Base-by-base conservation (phyloP, 805 yeast species). In the Metschnikowia baotianmanensis region DNA sequence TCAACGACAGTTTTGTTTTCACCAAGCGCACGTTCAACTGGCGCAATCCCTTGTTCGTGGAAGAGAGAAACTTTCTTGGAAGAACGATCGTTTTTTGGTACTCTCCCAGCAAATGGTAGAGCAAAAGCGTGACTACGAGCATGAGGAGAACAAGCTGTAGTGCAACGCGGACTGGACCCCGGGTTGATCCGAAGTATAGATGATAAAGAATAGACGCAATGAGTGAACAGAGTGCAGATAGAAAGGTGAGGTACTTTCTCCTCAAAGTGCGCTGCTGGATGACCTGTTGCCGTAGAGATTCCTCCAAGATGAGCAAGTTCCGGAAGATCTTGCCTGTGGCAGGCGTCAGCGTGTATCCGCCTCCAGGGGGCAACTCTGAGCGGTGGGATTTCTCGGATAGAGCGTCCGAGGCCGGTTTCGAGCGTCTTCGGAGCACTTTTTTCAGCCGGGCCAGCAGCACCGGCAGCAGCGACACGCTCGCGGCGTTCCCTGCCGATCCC, bases 91-190 rank as follows among this genome's bases (percentile, higher is more conserved):
- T 87, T 46, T 93, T 77, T 43, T 77, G 78, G 61, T 91, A 93
- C 63, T 89, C 93, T 1, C 99, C 99, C 18, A 95, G 83, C 25
- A 91, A 62, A 55, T 85, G 89, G 62, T 87, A 91, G 31, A 91
- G 67, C 19, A 80, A 72, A 41, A 89, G 63, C 0, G 96, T 85
- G 15, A 90, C 78, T 21, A 76, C 51, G 15, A 78, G 73, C 37
- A 83, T 81, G 13, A 83, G 67, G 3, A 86, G 73, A 11, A 79
- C 56, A 35, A 86, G 78, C 56, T 80, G 78, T 45, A 64, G 66
- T 31, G 56, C 55, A 44, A 67, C 71, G 43, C 69, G 61, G n/a
- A 46, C 47, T 8, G 61, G 47, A 9, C 46, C 50, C 17, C 46
- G 27, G 31, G 47, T 33, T 31, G 59, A 57, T 17, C 30, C 30